phyloP scores from a whole-genome alignment of 805 yeast species.

The Komagataella ulmi region DNA sequence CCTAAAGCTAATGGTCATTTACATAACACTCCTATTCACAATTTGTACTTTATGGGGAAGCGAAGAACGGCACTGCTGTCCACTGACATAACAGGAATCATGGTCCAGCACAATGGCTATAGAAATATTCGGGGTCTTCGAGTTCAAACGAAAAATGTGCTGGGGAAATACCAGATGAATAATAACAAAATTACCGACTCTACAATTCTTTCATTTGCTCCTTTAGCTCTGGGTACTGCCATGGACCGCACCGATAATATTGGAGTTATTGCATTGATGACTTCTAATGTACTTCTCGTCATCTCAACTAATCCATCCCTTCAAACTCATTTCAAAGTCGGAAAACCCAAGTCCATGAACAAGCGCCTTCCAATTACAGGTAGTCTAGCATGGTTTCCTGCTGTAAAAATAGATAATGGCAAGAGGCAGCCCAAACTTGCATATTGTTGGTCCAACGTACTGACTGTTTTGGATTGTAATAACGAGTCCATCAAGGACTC shows the following conservation, averaged over 20 bases:
- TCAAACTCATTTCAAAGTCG: slow-evolving; percentile 40
- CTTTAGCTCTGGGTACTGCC: slow-evolving; percentile 41
- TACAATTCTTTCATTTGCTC: slow-evolving; percentile 5
- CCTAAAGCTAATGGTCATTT: slow-evolving; percentile 22
- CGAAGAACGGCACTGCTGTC: slow-evolving; percentile 44
- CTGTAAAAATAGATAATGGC: slow-evolving; percentile 14
- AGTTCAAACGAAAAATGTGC: slow-evolving; percentile 31
- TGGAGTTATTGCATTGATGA: slow-evolving; percentile 49
- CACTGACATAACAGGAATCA: slow-evolving; percentile 41
- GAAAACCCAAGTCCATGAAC: slow-evolving; percentile 27
- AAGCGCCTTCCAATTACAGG: slow-evolving; percentile 23
- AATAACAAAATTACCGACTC: background rate
- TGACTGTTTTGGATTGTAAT: slow-evolving; percentile 40
- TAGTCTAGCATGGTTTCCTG: slow-evolving; percentile 54
- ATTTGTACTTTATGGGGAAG: slow-evolving; percentile 32
- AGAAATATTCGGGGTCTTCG: slow-evolving; percentile 40
- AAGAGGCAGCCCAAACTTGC: slow-evolving; percentile 36
- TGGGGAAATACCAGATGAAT: slow-evolving; percentile 30
- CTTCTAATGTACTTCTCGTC: slow-evolving; percentile 33
- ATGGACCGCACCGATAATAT: slow-evolving; percentile 38
- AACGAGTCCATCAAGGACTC: slow-evolving; percentile 16
- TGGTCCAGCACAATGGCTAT: slow-evolving; percentile 51
- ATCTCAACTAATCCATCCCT: slow-evolving; percentile 39
- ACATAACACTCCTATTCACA: slow-evolving; percentile 22
- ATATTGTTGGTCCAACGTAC: slow-evolving; percentile 52